Conservation (phyloP, 352 stramenopile species). For the Peronospora farinosa region DNA sequence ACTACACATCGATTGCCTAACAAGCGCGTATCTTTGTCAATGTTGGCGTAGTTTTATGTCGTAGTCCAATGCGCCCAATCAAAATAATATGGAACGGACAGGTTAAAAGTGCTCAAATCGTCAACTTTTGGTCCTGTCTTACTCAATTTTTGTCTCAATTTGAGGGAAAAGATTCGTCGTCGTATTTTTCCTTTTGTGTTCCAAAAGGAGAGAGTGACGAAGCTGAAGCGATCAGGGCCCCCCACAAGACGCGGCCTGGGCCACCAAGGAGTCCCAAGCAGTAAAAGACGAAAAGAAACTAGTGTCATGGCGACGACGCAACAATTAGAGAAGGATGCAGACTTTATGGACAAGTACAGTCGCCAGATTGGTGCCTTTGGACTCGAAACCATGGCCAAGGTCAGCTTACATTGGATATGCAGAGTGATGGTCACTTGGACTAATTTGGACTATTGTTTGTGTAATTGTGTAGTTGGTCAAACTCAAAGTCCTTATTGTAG, state of each 20-base stretch:
- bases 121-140: constrained; percentile 6
- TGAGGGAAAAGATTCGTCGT: constrained; percentile 9
- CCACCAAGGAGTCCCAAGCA: constrained; percentile 23
- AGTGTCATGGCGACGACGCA: constrained; percentile 45
- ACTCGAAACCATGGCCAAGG: constrained; percentile 89
- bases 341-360: constrained; percentile 92
- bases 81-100: too few relatives aligned
- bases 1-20: constrained; percentile 13
- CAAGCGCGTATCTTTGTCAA: too few relatives aligned
- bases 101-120: constrained; percentile 3
- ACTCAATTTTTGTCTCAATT: constrained; percentile 11
- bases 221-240: constrained; percentile 27
- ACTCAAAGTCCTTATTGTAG: constrained; percentile 81
- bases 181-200: constrained; percentile 18
- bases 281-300: constrained; percentile 21
- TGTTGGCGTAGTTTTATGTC: too few relatives aligned
- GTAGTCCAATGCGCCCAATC: too few relatives aligned
- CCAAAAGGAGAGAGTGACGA: constrained; percentile 22
- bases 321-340: constrained; percentile 78
- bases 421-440: constrained; percentile 22
- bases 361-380: constrained; percentile 90
- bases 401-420: constrained; percentile 13
- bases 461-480: constrained; percentile 48
- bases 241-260: constrained; percentile 23
- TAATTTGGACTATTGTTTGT: constrained; percentile 7